phyloP scores from a whole-genome alignment of 1,139 yeast species.

The Candida sanyaensis region DNA sequence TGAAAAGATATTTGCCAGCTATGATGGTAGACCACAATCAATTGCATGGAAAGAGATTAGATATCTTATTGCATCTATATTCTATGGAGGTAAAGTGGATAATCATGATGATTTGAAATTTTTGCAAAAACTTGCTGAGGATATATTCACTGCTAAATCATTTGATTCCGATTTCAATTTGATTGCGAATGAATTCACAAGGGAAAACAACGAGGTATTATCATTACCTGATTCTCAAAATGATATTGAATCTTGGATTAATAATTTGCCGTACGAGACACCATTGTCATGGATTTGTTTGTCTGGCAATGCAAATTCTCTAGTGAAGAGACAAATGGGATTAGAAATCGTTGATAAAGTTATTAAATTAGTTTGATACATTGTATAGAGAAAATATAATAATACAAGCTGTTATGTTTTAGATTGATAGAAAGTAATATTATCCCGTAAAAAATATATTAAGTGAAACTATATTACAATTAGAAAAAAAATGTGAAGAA shows the following conservation, averaged over 20 bases:
- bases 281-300: slow-evolving; percentile 70
- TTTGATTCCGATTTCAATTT: slow-evolving; percentile 31
- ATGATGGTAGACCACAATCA: slow-evolving; percentile 42
- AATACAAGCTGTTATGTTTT: background rate
- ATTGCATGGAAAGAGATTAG: slow-evolving; percentile 53
- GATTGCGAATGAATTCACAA: slow-evolving; percentile 28
- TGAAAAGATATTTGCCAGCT: slow-evolving; percentile 33
- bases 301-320: slow-evolving; percentile 40
- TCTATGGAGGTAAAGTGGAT: slow-evolving; percentile 78
- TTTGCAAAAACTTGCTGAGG: slow-evolving; percentile 24
- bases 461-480: slow-evolving; percentile 2
- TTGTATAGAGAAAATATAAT: background rate
- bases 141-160: slow-evolving; percentile 28
- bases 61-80: slow-evolving; percentile 52
- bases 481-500: background rate
- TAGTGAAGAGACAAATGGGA: slow-evolving; percentile 21
- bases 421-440: background rate
- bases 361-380: slow-evolving; percentile 7
- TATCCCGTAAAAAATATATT: slow-evolving; percentile 3
- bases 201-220: slow-evolving; percentile 19
- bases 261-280: slow-evolving; percentile 53
- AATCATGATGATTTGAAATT: slow-evolving; percentile 42
- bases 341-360: slow-evolving; percentile 18
- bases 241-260: slow-evolving; percentile 54
- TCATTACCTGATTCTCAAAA: slow-evolving; percentile 51